Percentiles rank a stretch among this genome's conserved stretches.
These are phyloP conservation scores for Volutella citrinella DNA, from an alignment of 2,329 filamentous ascomycete species.

Conservation along the genomic window DNA sequence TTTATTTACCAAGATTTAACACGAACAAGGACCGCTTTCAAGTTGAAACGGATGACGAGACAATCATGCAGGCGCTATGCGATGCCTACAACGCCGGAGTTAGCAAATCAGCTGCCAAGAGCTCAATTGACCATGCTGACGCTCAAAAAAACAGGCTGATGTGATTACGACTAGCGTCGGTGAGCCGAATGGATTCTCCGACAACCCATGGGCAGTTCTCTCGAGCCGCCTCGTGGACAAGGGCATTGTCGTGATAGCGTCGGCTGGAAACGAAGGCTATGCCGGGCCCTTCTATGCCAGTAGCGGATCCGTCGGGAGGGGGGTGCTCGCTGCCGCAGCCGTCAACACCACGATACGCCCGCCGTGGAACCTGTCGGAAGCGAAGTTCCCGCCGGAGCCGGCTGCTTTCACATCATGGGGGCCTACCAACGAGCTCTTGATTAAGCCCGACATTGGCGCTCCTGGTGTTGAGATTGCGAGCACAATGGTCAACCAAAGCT, in stretches of 20 bases:
- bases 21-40: slow-evolving; percentile 25
- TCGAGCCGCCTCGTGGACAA: slow-evolving; percentile 39
- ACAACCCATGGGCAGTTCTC: slow-evolving; percentile 41
- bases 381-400: slow-evolving; percentile 31
- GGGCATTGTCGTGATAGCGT: slow-evolving; percentile 48
- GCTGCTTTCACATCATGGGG: slow-evolving; percentile 50
- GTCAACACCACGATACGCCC: slow-evolving; percentile 43
- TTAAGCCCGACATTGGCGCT: slow-evolving; percentile 49
- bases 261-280: slow-evolving; percentile 50
- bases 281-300: slow-evolving; percentile 45
- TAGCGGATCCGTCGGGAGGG: slow-evolving; percentile 29
- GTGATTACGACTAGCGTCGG: slow-evolving; percentile 43
- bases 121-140: too few relatives aligned
- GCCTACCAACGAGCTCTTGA: slow-evolving; percentile 46
- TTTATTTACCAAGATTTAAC: too few relatives aligned
- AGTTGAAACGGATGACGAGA: slow-evolving; percentile 32
- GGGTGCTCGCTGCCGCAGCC: slow-evolving; percentile 35
- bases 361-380: slow-evolving; percentile 26
- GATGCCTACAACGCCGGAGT: slow-evolving; percentile 35
- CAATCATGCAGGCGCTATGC: slow-evolving; percentile 35
- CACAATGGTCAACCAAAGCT: slow-evolving; percentile 42
- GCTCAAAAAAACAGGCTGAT: too few relatives aligned
- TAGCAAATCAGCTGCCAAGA: too few relatives aligned
- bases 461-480: slow-evolving; percentile 50
- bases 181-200: slow-evolving; percentile 34